Evolutionary conservation across 2,329 filamentous ascomycete species (phyloP), one percentile per base, ranked within the genome.

Genomic region (Blumeria hordei): DNA sequence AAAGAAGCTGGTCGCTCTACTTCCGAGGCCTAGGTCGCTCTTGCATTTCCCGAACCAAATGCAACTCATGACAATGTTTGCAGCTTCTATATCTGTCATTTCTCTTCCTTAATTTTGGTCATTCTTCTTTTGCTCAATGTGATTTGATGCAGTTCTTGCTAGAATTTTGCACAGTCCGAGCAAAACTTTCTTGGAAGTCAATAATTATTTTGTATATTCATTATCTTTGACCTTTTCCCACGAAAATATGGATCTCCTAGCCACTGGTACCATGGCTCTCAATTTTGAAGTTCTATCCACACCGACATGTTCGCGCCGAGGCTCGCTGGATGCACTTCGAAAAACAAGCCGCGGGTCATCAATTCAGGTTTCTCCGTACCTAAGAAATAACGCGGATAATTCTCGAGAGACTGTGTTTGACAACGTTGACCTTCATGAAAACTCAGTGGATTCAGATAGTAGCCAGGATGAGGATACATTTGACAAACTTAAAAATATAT

Each of bases 401-500:
- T 55, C 57, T 21, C 64, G 63, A 54, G 64, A 62, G 55, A 62
- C 61, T 50, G 58, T 62, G 34, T 62, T 67, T 53, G 66, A 68
- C 50, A 63, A 66, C 58, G 59, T 67, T 53, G 65, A 68, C 56
- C 61, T 69, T 16, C 37, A 56, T 52, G 34, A 56, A 12, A 58
- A 55, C 36, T 54, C 34, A 58, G 61, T 55, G 55, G 62, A 18
- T 58, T 67, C 55, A 28, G 37, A 45, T 8, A 54, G 43, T 18
- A 62, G 55, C 55, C 61, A 66, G 33, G 63, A 59, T 53, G 62
- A 64, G 37, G 66, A 68, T 33, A 57, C 62, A 14, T 67, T 68
- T 60, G 66, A 69, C 54, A 66, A 65, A 54, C 65, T 71, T 57
- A 66, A 70, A 59, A 69, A 67, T 53, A 69, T 70, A 61, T 62